A percentile compares a stretch with the other conserved stretches of the same genome.
These are phyloP conservation scores for Phytopythium sindhum DNA, from an alignment of 352 stramenopile genomes.

Conservation along the genomic window DNA sequence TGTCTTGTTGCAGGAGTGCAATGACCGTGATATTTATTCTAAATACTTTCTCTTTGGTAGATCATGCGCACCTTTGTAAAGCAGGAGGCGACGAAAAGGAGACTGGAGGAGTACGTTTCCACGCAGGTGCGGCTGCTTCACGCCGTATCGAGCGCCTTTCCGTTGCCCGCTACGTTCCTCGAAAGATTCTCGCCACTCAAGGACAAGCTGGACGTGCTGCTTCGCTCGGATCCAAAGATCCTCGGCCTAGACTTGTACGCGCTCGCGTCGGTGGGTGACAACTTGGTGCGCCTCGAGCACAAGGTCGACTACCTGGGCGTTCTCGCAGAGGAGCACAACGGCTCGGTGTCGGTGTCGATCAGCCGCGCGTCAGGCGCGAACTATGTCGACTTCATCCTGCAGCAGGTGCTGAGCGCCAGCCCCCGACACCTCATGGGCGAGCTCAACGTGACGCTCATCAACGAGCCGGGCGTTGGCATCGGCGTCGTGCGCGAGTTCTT, in stretches of 20 bases:
- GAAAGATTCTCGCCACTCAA: conserved; percentile 37
- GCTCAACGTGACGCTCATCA: conserved; percentile 60
- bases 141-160: conserved; percentile 38
- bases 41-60: conserved; percentile 7
- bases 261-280: conserved; percentile 32
- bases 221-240: conserved; percentile 70
- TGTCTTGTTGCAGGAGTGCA: background rate
- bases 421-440: conserved; percentile 49
- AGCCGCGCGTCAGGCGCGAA: conserved; percentile 55
- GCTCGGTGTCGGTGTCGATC: conserved; percentile 51
- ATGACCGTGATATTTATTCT: background rate
- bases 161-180: conserved; percentile 29
- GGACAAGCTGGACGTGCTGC: conserved; percentile 51
- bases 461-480: conserved; percentile 60
- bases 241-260: conserved; percentile 65
- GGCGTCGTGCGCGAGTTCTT: conserved; percentile 74
- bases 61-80: conserved; percentile 51
- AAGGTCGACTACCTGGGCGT: conserved; percentile 73
- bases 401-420: conserved; percentile 57
- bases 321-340: conserved; percentile 53
- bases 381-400: conserved; percentile 68
- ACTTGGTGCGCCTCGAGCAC: conserved; percentile 60
- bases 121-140: conserved; percentile 51
- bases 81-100: conserved; percentile 47
- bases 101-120: conserved; percentile 29